Evolutionary conservation across 345 rosid species (phyloP).

Genomic region (Nephelium lappaceum): DNA sequence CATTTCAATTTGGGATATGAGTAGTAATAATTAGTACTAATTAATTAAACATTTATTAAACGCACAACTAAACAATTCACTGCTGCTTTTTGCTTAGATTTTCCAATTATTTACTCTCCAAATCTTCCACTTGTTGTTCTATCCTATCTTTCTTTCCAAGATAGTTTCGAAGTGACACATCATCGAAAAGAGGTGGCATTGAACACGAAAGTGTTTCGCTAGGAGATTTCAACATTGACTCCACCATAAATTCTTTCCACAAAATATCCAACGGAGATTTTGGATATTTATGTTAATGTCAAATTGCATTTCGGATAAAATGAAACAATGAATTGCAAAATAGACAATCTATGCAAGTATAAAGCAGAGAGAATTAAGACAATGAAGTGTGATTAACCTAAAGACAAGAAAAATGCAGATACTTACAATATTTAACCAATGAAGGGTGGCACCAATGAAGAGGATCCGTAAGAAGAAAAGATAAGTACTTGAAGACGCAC

Average conservation of each 20-base stretch:
- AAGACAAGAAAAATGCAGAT: neutral
- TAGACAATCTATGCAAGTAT: too few relatives aligned
- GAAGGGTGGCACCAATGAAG: slow-evolving; percentile 28
- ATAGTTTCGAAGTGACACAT: slow-evolving; percentile 24
- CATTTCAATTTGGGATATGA: too few relatives aligned
- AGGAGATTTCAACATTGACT: slow-evolving; percentile 54
- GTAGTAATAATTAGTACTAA: too few relatives aligned
- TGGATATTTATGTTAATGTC: too few relatives aligned
- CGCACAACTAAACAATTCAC: neutral
- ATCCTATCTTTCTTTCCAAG: slow-evolving; percentile 31
- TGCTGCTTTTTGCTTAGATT: neutral
- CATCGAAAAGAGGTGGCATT: slow-evolving; percentile 46
- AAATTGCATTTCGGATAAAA: too few relatives aligned
- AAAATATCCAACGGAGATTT: slow-evolving; percentile 42
- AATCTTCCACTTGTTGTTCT: slow-evolving; percentile 31
- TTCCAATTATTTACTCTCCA: slow-evolving; percentile 30
- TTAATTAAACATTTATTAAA: too few relatives aligned
- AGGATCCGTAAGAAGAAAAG: slow-evolving; percentile 36
- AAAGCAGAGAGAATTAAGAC: neutral
- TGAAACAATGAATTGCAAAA: too few relatives aligned
- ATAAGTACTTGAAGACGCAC: slow-evolving; percentile 27
- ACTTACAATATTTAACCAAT: slow-evolving; percentile 38
- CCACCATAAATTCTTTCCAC: slow-evolving; percentile 45
- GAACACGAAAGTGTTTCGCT: slow-evolving; percentile 42
- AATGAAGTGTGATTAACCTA: neutral